Evolutionary conservation across 441 rosid species (phyloP).

Genomic region (Pelargonium exstipulatum): DNA sequence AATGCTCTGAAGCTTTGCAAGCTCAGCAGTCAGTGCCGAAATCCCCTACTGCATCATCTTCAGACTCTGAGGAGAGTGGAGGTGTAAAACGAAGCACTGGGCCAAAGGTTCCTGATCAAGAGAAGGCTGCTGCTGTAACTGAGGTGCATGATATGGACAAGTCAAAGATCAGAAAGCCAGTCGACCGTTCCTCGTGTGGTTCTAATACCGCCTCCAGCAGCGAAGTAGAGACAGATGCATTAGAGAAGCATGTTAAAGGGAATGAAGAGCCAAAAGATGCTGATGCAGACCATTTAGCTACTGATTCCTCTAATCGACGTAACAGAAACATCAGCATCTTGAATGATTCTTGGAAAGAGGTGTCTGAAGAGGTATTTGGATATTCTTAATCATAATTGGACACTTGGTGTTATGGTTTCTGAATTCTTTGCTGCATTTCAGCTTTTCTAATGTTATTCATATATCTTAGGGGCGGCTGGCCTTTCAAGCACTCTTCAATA

Average conservation of each 20-base stretch:
- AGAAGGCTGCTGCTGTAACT: constrained; percentile 35
- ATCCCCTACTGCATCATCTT: constrained; percentile 36
- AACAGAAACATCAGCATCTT: constrained; percentile 42
- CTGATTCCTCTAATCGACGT: constrained; percentile 53
- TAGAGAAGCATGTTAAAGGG: constrained; percentile 51
- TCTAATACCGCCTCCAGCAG: constrained; percentile 89
- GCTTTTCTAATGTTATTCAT: constrained; percentile 11
- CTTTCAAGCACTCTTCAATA: constrained; percentile 81
- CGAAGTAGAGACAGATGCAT: constrained; percentile 70
- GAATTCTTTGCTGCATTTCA: constrained; percentile 7
- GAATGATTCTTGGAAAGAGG: constrained; percentile 80
- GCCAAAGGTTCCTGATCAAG: constrained; percentile 32
- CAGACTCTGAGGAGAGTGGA: constrained; percentile 54
- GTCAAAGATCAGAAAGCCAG: constrained; percentile 52
- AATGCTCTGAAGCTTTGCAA: constrained; percentile 45
- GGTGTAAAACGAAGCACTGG: constrained; percentile 37
- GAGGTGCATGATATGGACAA: constrained; percentile 44
- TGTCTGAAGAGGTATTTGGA: constrained; percentile 67
- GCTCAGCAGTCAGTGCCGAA: constrained; percentile 51
- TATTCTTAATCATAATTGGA: not conserved
- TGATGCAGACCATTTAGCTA: constrained; percentile 38
- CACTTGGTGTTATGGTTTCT: constrained; percentile 1
- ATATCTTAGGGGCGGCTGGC: constrained; percentile 71
- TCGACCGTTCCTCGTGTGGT: constrained; percentile 88
- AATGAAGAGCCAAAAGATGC: constrained; percentile 47